These are phyloP conservation scores for Bacidia rubella DNA, from an alignment of 495 filamentous ascomycete genomes.

Conservation along the genomic window DNA sequence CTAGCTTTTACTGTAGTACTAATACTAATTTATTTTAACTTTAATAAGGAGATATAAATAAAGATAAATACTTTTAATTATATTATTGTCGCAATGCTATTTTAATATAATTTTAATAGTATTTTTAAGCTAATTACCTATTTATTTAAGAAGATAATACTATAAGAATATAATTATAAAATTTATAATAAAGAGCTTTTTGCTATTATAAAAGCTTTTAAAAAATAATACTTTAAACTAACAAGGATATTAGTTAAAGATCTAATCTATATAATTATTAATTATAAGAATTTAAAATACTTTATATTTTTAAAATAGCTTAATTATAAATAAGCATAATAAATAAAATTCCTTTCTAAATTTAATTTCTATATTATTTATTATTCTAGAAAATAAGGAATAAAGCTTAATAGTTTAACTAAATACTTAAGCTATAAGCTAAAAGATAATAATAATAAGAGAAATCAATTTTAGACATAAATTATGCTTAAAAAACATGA, in stretches of 20 bases:
- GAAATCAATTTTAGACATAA: not conserved
- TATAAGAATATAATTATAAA: conserved; percentile 1
- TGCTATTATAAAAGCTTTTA: not conserved
- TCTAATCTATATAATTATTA: not conserved
- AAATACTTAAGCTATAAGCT: not conserved
- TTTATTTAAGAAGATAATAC: not conserved
- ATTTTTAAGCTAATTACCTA: not conserved
- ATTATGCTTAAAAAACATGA: too few species aligned
- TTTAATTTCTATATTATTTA: conserved; percentile 1
- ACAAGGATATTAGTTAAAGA: not conserved
- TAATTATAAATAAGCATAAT: not conserved
- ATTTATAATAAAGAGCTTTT: not conserved
- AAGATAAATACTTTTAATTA: conserved; percentile 1
- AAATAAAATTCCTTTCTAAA: not conserved
- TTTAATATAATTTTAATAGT: not conserved
- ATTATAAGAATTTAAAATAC: not conserved
- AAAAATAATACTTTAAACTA: not conserved
- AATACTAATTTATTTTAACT: not conserved
- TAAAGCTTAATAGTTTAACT: not conserved
- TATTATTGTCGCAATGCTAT: not conserved
- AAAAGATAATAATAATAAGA: not conserved
- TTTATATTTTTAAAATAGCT: not conserved
- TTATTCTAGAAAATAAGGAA: not conserved
- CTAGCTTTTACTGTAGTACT: not conserved
- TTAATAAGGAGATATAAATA: not conserved